Evolutionary conservation across 306 rosid genomes (phyloP).

Genomic region (Hippophae rhamnoides): DNA sequence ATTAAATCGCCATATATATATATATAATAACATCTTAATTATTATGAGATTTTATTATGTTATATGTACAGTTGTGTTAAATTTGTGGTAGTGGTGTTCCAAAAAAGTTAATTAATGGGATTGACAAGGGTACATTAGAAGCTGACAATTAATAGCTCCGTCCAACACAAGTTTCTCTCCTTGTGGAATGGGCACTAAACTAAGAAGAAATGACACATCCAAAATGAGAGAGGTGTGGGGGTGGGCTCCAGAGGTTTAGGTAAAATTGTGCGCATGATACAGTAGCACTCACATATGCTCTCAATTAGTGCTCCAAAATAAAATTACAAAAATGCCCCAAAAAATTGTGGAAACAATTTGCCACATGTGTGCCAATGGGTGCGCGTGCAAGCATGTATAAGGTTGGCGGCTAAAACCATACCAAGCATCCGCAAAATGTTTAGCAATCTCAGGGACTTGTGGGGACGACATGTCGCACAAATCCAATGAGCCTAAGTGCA

Average conservation of each 20-base stretch:
- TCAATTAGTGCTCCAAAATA: constrained; percentile 23
- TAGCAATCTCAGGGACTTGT: constrained; percentile 34
- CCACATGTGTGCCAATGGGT: constrained; percentile 31
- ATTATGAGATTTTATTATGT: too few relatives aligned
- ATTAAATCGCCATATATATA: too few relatives aligned
- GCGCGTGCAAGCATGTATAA: constrained; percentile 53
- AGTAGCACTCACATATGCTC: constrained; percentile 55
- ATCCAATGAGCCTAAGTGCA: constrained; percentile 20
- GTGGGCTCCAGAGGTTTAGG: constrained; percentile 42
- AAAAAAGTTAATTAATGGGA: too few relatives aligned
- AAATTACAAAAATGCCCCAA: neutral
- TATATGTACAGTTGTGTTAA: too few relatives aligned
- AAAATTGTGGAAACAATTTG: neutral
- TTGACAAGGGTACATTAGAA: too few relatives aligned
- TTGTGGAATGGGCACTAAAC: neutral
- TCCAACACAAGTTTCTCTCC: too few relatives aligned
- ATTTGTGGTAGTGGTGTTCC: too few relatives aligned
- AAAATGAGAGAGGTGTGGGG: neutral
- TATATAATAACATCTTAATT: too few relatives aligned
- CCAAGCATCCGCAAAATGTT: constrained; percentile 36
- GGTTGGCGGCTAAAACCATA: constrained; percentile 46
- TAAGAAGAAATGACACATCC: constrained; percentile 1
- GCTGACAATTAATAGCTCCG: too few relatives aligned
- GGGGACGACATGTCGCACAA: constrained; percentile 57
- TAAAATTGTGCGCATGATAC: constrained; percentile 56